Evolutionary conservation across 2,329 filamentous ascomycete species (phyloP), one percentile per base, ranked within the genome.

Genomic region (Torrubiella hemipterigena): DNA sequence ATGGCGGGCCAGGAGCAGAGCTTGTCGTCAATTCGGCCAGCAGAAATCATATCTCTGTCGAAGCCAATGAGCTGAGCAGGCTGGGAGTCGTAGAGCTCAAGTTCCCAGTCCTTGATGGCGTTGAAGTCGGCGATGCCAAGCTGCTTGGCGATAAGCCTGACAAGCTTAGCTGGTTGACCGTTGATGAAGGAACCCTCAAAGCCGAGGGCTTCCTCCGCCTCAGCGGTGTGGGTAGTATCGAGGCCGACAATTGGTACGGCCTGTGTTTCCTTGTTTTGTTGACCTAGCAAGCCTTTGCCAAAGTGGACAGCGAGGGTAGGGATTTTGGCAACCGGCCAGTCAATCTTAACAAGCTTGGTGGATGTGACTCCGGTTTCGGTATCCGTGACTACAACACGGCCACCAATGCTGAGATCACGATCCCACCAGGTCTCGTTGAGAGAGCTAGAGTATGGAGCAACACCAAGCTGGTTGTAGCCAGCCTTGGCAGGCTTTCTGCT

Each of bases 401-500:
- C 91, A 41, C 86, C 91, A 45, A 96, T 81, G 42, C 82, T 79
- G 31, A 98, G 69, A 54, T 98, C 91, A 22, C 91, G 75, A 55
- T 96, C 91, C 89, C 87, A 96, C 91, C 91, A 96, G 1, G 91
- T 96, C 39, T 68, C 66, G 51, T 87, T 91, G 38, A 96, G 60
- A 2, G 67, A 86, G 30, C 91, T 89, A 8, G 86, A 89, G 51
- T 96, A 98, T 1, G 83, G 91, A 3, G 91, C 87, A 32, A 96
- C 84, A 16, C 84, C 89, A 6, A 96, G 70, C 61, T 96, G 85
- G 17, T 84, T 55, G 50, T 85, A 98, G 32, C 91, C 89, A 19
- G 82, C 80, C 51, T 81, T 85, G 45, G 67, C 82, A n/a, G 80
- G 75, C 47, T 94, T 77, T 48, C 74, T 82, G 48, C 85, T 85